Base-by-base conservation (phyloP, 805 yeast genomes). In the Hanseniaspora mollemarum region DNA sequence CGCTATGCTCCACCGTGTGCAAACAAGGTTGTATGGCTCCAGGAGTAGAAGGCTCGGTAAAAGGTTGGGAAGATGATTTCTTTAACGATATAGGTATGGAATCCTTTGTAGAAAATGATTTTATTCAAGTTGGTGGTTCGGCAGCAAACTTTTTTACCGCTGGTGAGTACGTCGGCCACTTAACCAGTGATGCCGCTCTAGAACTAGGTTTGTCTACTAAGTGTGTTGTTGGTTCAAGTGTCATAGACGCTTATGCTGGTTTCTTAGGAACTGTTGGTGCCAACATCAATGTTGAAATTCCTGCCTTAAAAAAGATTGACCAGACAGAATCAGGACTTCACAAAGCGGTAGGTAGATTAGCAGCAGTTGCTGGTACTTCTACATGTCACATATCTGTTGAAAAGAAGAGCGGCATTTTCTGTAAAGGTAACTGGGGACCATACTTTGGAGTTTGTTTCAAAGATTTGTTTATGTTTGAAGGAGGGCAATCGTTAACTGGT, bases 191-290 rank as follows among this genome's bases (percentile, higher is more conserved):
- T 37, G 77, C 95, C 4, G 96, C 96, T 21, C 74, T 72, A 39
- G 87, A 86, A 51, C 72, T 92, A 59, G 97, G 97, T 10, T 73
- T 92, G 55, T 76, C 92, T 9, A 74, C 83, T 21, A 72, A 73
- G 48, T 83, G 94, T 67, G 77, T 79, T 29, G 97, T 92, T 38
- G 96, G 95, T 7, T 81, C 94, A 1, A 96, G 96, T 62, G 95
- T 92, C 35, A 92, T 92, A 62, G 98, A 92, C 64, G 96, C 97
- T 5, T 92, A 92, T 62, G 94, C 97, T 3, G 98, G 98, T 41
- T 92, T 97, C 96, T 78, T 92, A 51, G 98, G 98, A 52, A 92
- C 97, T 1, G 95, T 90, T 53, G 98, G 96, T 25, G 95, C 94
- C 1, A 79, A 80, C 57, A 80, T 87, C 4, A 85, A 82, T 55